Percentiles rank a stretch among this genome's conserved stretches.
phyloP scores from a whole-genome alignment of 352 stramenopile species.

The Phytophthora litchii region DNA sequence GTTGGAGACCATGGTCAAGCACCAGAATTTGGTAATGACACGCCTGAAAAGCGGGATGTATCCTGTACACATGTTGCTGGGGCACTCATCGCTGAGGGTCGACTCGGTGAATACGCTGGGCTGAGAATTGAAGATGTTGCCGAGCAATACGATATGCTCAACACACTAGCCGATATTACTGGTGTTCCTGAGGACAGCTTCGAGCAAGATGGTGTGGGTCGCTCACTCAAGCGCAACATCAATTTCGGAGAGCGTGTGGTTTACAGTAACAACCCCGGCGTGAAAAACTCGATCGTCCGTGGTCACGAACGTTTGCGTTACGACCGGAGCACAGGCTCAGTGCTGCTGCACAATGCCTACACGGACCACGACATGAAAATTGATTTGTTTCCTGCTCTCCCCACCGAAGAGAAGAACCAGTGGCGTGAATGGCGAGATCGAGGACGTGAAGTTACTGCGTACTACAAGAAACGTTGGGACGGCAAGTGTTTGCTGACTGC shows the following conservation, averaged over 20 bases:
- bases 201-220: constrained; percentile 36
- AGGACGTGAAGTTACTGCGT: constrained; percentile 44
- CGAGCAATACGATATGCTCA: constrained; percentile 48
- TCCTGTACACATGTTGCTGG: constrained; percentile 38
- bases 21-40: constrained; percentile 37
- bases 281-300: constrained; percentile 41
- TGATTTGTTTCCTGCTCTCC: constrained; percentile 36
- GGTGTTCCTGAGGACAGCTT: constrained; percentile 37
- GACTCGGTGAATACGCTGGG: constrained; percentile 29
- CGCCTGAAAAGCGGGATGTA: constrained; percentile 36
- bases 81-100: constrained; percentile 37
- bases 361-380: constrained; percentile 36
- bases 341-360: constrained; percentile 39
- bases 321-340: constrained; percentile 28
- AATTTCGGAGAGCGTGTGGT: constrained; percentile 38
- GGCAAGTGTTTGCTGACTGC: constrained; percentile 33
- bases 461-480: constrained; percentile 33
- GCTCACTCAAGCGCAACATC: constrained; percentile 47
- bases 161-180: constrained; percentile 44
- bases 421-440: constrained; percentile 18
- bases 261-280: constrained; percentile 57
- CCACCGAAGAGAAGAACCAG: constrained; percentile 10
- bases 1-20: constrained; percentile 51
- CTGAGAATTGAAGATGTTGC: constrained; percentile 31
- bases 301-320: constrained; percentile 48